A percentile compares a stretch with the other conserved stretches of the same genome.
phyloP scores from a whole-genome alignment of 2,329 filamentous ascomycete species.

The Chrysoporthe austroafricana region DNA sequence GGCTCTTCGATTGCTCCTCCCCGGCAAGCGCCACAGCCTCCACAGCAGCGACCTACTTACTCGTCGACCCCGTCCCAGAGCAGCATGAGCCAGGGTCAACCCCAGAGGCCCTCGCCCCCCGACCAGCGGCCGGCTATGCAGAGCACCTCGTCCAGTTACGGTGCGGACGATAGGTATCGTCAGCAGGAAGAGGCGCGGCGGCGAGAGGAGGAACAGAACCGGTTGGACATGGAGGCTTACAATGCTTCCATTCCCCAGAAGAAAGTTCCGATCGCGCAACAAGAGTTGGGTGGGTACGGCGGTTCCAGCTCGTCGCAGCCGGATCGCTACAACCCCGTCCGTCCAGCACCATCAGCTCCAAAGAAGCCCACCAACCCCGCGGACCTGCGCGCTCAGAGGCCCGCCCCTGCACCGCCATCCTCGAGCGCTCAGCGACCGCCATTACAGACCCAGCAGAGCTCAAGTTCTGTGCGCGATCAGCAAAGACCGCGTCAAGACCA shows the following conservation, averaged over 20 bases:
- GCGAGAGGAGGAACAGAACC: constrained; percentile 70
- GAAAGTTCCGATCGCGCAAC: constrained; percentile 80
- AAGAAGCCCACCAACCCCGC: constrained; percentile 61
- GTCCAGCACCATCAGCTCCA: constrained; percentile 82
- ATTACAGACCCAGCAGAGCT: constrained; percentile 54
- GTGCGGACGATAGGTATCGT: constrained; percentile 51
- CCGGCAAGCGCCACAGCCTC: constrained; percentile 60
- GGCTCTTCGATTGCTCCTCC: constrained; percentile 68
- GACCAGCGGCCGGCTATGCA: constrained; percentile 63
- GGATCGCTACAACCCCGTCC: constrained; percentile 83
- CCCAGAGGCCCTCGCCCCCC: constrained; percentile 49
- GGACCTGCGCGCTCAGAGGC: constrained; percentile 72
- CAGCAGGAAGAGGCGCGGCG: constrained; percentile 56
- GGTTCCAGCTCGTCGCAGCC: constrained; percentile 50
- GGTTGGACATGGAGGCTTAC: constrained; percentile 82
- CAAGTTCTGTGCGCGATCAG: constrained; percentile 49
- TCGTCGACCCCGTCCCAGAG: constrained; percentile 43
- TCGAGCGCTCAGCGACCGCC: constrained; percentile 49
- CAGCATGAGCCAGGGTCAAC: constrained; percentile 39
- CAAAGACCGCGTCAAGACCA: constrained; percentile 54
- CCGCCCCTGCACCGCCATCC: constrained; percentile 71
- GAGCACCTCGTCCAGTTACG: constrained; percentile 58
- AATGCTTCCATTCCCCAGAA: constrained; percentile 87
- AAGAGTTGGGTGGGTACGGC: constrained; percentile 79
- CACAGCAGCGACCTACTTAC: constrained; percentile 52